phyloP scores from a whole-genome alignment of 129 eudicot genomes.

The Deinandra increscens region DNA sequence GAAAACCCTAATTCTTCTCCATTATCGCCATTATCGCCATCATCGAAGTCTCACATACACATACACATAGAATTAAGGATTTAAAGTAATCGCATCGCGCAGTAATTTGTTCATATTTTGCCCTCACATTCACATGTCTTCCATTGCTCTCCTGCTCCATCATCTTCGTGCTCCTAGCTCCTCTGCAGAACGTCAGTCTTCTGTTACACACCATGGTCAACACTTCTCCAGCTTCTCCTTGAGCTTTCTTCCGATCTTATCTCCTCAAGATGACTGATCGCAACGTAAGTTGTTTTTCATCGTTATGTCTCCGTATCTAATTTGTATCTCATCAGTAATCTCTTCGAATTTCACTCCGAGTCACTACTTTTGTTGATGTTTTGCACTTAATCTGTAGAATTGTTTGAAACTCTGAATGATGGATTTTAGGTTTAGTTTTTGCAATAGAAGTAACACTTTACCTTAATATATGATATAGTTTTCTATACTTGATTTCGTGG shows the following conservation, averaged over 20 bases:
- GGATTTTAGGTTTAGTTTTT: constrained; percentile 18
- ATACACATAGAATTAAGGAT: background rate
- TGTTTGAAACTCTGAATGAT: constrained; percentile 5
- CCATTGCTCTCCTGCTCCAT: constrained; percentile 30
- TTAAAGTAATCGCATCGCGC: constrained; percentile 10
- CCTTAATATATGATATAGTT: too few species aligned
- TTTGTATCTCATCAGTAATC: background rate
- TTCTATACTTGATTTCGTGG: too few species aligned
- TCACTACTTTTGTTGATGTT: background rate
- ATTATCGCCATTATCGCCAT: too few species aligned
- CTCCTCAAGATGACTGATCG: constrained; percentile 50
- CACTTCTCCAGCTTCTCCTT: constrained; percentile 27
- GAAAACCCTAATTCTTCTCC: constrained; percentile 39
- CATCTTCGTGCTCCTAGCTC: constrained; percentile 19
- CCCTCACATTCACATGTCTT: constrained; percentile 45
- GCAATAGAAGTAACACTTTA: too few species aligned
- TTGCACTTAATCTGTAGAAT: background rate
- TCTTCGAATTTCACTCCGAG: background rate
- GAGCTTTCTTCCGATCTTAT: constrained; percentile 27
- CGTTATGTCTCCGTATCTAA: too few species aligned
- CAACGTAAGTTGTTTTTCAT: constrained; percentile 23
- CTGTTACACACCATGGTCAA: constrained; percentile 28
- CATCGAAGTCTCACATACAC: background rate
- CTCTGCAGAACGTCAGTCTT: constrained; percentile 33
- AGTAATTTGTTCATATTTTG: constrained; percentile 9